Evolutionary conservation across 768 basidiomycete genomes (phyloP).

Genomic region (Heimioporus sp.): DNA sequence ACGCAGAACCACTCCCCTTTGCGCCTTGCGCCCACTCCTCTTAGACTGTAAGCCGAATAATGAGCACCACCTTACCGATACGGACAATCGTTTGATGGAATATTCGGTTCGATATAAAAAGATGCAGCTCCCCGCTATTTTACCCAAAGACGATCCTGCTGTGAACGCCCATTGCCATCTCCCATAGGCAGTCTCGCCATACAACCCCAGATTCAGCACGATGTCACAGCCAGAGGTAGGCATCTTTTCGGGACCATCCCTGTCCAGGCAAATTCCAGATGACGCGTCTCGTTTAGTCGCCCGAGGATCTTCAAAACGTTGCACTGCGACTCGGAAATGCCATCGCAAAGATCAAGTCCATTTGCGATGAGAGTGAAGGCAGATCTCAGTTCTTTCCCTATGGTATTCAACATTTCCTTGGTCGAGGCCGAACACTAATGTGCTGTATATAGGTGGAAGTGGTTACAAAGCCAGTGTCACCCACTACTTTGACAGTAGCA

Average conservation of each 20-base stretch:
- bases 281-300: not conserved
- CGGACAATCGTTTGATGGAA: not conserved
- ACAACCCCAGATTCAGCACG: not conserved
- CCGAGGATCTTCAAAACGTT: not conserved
- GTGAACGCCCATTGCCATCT: not conserved
- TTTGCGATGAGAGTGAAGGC: slow-evolving; percentile 1
- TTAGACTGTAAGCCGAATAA: not conserved
- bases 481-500: slow-evolving; percentile 14
- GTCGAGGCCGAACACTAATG: too few relatives aligned
- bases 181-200: not conserved
- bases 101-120: too few relatives aligned
- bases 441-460: slow-evolving; percentile 5
- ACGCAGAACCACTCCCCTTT: too few relatives aligned
- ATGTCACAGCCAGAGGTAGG: not conserved
- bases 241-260: too few relatives aligned
- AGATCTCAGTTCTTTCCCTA: slow-evolving; percentile 8
- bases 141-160: not conserved
- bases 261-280: not conserved
- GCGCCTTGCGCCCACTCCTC: not conserved
- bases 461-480: slow-evolving; percentile 12
- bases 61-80: not conserved
- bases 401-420: not conserved
- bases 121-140: too few relatives aligned
- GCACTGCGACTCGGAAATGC: slow-evolving; percentile 1
- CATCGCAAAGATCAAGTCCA: not conserved